These are phyloP conservation scores for Fistulina hepatica DNA, from an alignment of 1,284 basidiomycete species.

Conservation along the genomic window DNA sequence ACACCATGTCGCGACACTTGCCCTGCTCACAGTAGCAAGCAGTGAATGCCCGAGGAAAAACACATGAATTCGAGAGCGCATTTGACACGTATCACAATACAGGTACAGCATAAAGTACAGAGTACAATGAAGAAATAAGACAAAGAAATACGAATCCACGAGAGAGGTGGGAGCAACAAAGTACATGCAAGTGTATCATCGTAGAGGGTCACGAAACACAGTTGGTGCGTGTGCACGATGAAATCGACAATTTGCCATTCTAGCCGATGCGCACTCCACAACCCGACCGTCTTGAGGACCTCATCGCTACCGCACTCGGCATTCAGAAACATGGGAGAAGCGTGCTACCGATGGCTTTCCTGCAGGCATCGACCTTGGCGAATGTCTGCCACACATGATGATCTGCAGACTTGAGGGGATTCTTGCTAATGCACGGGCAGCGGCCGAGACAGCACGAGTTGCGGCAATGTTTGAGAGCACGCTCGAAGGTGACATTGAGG, in stretches of 20 bases:
- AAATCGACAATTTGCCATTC: conserved; percentile 91
- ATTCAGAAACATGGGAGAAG: conserved; percentile 54
- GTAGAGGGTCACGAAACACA: conserved; percentile 82
- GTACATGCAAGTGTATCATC: no score
- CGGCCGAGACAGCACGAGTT: conserved; percentile 54
- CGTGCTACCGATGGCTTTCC: conserved; percentile 65
- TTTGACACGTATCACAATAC: no score
- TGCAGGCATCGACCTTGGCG: conserved; percentile 56
- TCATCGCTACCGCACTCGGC: conserved; percentile 53
- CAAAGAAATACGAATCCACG: no score
- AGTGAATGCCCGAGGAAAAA: no score
- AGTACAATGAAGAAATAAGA: no score
- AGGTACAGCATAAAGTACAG: no score
- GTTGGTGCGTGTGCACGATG: conserved; percentile 70
- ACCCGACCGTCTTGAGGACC: conserved; percentile 57
- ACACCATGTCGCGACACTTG: no score
- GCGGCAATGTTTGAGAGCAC: background rate
- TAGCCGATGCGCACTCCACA: conserved; percentile 74
- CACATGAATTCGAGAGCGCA: no score
- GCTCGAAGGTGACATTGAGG: background rate
- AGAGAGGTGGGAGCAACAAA: no score
- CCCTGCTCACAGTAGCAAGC: no score
- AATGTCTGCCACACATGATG: conserved; percentile 72
- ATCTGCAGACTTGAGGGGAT: conserved; percentile 59
- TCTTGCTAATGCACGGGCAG: conserved; percentile 51